Evolutionary conservation across 1,284 basidiomycete species (phyloP).

Genomic region (Cutaneotrichosporon sp.): DNA sequence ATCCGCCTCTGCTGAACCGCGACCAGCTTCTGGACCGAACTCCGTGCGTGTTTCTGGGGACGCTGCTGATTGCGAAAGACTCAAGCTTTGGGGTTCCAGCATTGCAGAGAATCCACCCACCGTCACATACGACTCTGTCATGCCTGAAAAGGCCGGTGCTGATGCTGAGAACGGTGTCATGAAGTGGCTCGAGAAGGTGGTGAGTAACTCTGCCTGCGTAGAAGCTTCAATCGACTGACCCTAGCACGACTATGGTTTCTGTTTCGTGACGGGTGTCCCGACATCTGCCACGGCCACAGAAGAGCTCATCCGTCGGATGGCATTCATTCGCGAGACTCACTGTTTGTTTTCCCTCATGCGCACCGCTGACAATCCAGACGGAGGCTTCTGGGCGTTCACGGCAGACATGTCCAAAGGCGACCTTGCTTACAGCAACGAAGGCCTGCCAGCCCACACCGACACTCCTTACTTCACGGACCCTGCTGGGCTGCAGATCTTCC

Average conservation of each 20-base stretch:
- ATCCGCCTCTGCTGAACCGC: slow-evolving; percentile 28
- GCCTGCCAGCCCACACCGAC: slow-evolving; percentile 88
- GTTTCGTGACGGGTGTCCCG: slow-evolving; percentile 79
- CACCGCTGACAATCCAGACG: slow-evolving; percentile 59
- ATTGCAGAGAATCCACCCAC: slow-evolving; percentile 75
- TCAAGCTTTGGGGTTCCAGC: slow-evolving; percentile 74
- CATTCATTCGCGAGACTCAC: slow-evolving; percentile 89
- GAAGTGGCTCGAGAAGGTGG: slow-evolving; percentile 79
- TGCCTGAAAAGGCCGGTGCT: slow-evolving; percentile 52
- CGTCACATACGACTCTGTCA: slow-evolving; percentile 71
- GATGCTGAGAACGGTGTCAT: slow-evolving; percentile 64
- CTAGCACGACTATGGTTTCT: slow-evolving; percentile 83
- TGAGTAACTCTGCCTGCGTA: slow-evolving; percentile 51
- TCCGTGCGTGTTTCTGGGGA: slow-evolving; percentile 5
- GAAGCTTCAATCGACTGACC: slow-evolving; percentile 3
- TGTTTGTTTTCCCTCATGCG: slow-evolving; percentile 58
- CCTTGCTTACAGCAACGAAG: slow-evolving; percentile 80
- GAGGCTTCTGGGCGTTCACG: slow-evolving; percentile 96
- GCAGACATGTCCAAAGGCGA: slow-evolving; percentile 88
- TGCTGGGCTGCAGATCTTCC: slow-evolving; percentile 90
- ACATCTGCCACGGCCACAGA: slow-evolving; percentile 81
- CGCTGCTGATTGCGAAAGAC: slow-evolving; percentile 55
- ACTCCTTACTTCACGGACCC: slow-evolving; percentile 94
- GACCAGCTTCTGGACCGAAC: slow-evolving; percentile 17
- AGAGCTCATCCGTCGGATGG: slow-evolving; percentile 70